Base-by-base conservation (phyloP, 2,329 filamentous ascomycete genomes). In the Sphaceloma murrayae region DNA sequence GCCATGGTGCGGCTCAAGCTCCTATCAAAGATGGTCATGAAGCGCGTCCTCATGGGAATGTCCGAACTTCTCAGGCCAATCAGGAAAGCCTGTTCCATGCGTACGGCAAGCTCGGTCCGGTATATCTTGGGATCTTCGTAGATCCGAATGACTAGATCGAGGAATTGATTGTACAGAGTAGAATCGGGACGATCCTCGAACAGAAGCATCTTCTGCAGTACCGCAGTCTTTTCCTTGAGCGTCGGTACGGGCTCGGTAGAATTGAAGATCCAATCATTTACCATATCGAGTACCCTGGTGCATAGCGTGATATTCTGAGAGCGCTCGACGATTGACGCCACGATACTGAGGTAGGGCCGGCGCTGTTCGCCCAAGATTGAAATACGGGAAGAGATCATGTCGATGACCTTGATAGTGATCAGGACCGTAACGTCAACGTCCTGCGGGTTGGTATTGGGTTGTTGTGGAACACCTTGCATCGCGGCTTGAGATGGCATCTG, bases 91-190 rank as follows among this genome's bases (percentile, higher is more conserved):
- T 96, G 89, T 66, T 99, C 91, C 75, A 99, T 83, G 3, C 93
- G 79, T 7, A 99, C 93, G 0, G 91, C 96, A 43, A 99, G 73
- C 63, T 99, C 91, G 0, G 89, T 95, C 22, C 88, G 77, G 1
- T 88, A 87, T 50, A 98, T 91, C 65, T 93, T 94, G 0, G 87
- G 85, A 56, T 98, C 91, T 58, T 98, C 93, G 60, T 99, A 99
- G 48, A 99, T 95, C 38, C 88, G 80, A 54, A 98, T 94, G 18
- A 99, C 91, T 18, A 99, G 77, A 52, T 96, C 85, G 47, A 98
- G 71, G 67, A 96, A 99, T 58, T 89, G 89, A 53, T 82, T 87
- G 46, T 98, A 72, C 67, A 98, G 80, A 0, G 82, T 86, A 22
- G 80, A 77, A 58, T 96, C 89, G 19, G 74, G 67, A 29, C 91